Conservation (phyloP, 176 grass and related monocot species). For the Eragrostis nindensis region DNA sequence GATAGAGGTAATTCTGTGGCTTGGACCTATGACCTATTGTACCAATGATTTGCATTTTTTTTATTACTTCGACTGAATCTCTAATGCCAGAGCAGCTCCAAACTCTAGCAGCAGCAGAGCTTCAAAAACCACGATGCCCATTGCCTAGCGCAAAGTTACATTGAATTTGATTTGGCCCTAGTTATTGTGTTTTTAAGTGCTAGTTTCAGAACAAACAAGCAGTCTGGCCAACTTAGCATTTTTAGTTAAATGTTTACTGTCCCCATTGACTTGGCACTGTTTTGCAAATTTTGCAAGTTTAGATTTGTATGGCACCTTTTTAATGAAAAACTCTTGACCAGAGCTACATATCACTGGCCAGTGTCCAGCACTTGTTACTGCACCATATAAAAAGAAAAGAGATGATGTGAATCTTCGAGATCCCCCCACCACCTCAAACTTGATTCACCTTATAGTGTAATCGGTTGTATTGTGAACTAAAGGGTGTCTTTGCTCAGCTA, state of each 20-base stretch:
- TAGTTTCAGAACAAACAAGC: slow-evolving; percentile 24
- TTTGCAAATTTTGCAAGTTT: neutral
- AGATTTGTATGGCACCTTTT: slow-evolving; percentile 3
- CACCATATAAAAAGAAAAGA: neutral
- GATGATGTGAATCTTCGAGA: slow-evolving; percentile 15
- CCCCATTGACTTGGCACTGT: neutral
- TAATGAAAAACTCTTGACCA: neutral
- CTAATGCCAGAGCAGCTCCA: neutral
- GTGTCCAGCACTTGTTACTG: neutral
- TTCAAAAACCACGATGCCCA: neutral
- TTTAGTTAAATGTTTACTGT: neutral
- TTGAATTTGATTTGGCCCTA: neutral
- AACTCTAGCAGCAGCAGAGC: slow-evolving; percentile 4
- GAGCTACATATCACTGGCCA: neutral
- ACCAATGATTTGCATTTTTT: neutral
- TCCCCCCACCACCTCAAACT: neutral
- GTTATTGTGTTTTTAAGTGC: slow-evolving; percentile 19
- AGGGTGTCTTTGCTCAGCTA: neutral
- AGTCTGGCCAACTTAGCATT: neutral
- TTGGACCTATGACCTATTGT: slow-evolving; percentile 6
- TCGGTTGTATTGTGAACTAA: neutral
- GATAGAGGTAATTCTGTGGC: slow-evolving; percentile 65
- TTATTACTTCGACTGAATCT: neutral
- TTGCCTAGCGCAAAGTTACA: neutral
- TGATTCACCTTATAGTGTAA: neutral